These are phyloP conservation scores for Pseudohalonectria lignicola DNA, from an alignment of 2,329 filamentous ascomycete genomes.

Conservation along the genomic window DNA sequence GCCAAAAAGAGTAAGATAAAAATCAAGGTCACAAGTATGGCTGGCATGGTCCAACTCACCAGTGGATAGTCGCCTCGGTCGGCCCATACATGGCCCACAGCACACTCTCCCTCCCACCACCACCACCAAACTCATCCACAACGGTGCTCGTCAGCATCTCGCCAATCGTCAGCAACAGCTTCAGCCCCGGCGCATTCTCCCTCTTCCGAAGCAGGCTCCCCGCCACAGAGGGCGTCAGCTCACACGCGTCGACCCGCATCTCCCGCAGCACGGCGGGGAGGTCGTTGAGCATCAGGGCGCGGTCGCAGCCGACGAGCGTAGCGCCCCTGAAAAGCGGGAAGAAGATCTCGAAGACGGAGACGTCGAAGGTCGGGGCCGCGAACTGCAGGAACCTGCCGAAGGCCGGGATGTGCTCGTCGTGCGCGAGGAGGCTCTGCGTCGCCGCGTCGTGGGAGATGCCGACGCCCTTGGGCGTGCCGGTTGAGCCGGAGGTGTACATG, in stretches of 20 bases:
- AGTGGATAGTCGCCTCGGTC: conserved; percentile 87
- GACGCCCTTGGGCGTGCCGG: conserved; percentile 82
- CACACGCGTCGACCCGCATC: conserved; percentile 69
- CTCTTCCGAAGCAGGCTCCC: conserved; percentile 64
- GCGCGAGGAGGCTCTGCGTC: conserved; percentile 72
- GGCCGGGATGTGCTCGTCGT: conserved; percentile 63
- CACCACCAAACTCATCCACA: conserved; percentile 65
- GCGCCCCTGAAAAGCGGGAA: conserved; percentile 67
- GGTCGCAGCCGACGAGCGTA: conserved; percentile 62
- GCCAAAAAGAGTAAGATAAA: neutral
- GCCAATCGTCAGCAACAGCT: conserved; percentile 72
- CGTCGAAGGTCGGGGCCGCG: conserved; percentile 85
- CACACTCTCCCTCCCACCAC: conserved; percentile 39
- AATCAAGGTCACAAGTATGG: neutral
- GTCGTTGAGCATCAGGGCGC: conserved; percentile 62
- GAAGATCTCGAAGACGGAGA: conserved; percentile 91
- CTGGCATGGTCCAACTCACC: conserved; percentile 23
- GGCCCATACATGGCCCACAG: conserved; percentile 93
- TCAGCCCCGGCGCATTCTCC: conserved; percentile 54
- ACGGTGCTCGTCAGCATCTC: conserved; percentile 81
- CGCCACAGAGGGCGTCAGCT: conserved; percentile 81
- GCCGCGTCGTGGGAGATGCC: conserved; percentile 68
- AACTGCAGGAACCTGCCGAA: conserved; percentile 84
- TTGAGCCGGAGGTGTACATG: conserved; percentile 90
- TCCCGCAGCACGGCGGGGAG: conserved; percentile 54